These are phyloP conservation scores for Aspergillus olivimuriae DNA, from an alignment of 495 filamentous ascomycete genomes.

Conservation along the genomic window DNA sequence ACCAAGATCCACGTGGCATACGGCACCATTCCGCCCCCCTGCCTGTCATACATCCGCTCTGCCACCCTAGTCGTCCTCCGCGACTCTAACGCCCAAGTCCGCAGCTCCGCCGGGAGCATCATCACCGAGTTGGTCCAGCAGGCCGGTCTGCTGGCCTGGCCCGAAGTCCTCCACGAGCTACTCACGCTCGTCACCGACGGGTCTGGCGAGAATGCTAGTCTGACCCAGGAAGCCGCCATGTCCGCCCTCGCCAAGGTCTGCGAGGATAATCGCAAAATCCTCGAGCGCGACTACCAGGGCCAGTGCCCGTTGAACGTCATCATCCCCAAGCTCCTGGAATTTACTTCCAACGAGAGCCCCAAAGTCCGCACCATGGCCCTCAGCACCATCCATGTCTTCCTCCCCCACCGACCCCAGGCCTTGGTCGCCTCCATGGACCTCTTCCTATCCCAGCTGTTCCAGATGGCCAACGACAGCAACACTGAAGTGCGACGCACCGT, in stretches of 20 bases:
- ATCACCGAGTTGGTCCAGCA: slow-evolving; percentile 88
- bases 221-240: slow-evolving; percentile 90
- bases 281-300: slow-evolving; percentile 81
- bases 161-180: slow-evolving; percentile 77
- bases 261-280: slow-evolving; percentile 83
- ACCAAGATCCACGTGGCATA: slow-evolving; percentile 74
- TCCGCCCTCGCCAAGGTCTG: slow-evolving; percentile 89
- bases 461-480: slow-evolving; percentile 65
- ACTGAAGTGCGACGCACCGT: slow-evolving; percentile 83
- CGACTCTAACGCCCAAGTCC: slow-evolving; percentile 75
- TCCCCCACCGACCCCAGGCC: slow-evolving; percentile 70
- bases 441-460: slow-evolving; percentile 75
- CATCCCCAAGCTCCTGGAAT: slow-evolving; percentile 84
- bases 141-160: slow-evolving; percentile 86
- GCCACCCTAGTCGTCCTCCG: slow-evolving; percentile 71
- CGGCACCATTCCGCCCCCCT: slow-evolving; percentile 62
- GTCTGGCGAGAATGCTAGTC: slow-evolving; percentile 54
- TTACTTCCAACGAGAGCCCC: slow-evolving; percentile 64
- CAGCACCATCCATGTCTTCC: slow-evolving; percentile 83
- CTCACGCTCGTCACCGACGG: slow-evolving; percentile 69
- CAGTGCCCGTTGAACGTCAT: slow-evolving; percentile 82
- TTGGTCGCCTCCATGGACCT: slow-evolving; percentile 70
- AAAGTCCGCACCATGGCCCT: slow-evolving; percentile 76
- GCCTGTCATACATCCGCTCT: slow-evolving; percentile 68
- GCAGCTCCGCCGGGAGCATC: slow-evolving; percentile 84